Evolutionary conservation across 257 asterid species (phyloP), one percentile per base, ranked within the genome.

Genomic region (Pogostemon cablin): DNA sequence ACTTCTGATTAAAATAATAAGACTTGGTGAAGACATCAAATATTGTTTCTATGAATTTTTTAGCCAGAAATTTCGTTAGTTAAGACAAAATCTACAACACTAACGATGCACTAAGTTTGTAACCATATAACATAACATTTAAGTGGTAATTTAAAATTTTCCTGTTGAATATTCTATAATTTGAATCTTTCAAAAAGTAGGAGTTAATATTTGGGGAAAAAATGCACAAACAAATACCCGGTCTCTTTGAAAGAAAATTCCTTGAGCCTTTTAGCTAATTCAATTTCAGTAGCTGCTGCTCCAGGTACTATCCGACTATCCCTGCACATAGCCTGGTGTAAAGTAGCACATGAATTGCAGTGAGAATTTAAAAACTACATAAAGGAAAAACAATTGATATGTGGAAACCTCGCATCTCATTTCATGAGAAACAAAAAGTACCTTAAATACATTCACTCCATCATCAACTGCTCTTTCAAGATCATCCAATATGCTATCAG

Each of bases 271-370:
- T 78, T 85, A 54, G 98, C 97, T 72, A 95, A 75, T 74, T 95
- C 99, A 60, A 95, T 90, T 86, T 92, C 99, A 69, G 97, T 85
- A 71, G 99, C 99, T n/a, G 99, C 98, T 68, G 96, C 99, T 68
- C 97, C 99, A 71, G 98, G 98, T 62, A 92, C 78, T 12, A 73
- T 86, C 77, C 99, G 88, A 77, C 98, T 92, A 77, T 92, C 98
- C 83, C 96, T 83, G 92, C 99, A 92, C 96, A 90, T 90, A 61
- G 99, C 99, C 98, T 92, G 89, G 70, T 17, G 67, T 46, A 60
- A 25, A 25, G 32, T 25, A 25, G 32, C 32, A 25, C 15, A 15
- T 15, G 15, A 15, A 15, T 15, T 15, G 15, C 15, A 15, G 15
- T 15, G 15, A 15, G 15, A 76, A 48, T 15, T 34, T 77, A 53